A percentile compares a stretch with the other conserved stretches of the same genome.
These are phyloP conservation scores for Omphalotus guepiniiformis DNA, from an alignment of 768 basidiomycete species.

Conservation along the genomic window DNA sequence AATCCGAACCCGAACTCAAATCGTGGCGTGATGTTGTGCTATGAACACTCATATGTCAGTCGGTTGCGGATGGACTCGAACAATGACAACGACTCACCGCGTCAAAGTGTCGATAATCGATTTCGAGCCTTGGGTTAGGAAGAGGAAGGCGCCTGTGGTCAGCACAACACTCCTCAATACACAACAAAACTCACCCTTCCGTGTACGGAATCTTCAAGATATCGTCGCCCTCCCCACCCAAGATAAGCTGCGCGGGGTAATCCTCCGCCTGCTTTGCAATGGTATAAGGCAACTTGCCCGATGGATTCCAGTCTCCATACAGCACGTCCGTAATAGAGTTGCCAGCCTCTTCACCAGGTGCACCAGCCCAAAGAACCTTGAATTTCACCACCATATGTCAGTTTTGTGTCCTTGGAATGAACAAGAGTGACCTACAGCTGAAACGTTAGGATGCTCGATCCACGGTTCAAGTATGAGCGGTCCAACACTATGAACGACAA, in stretches of 20 bases:
- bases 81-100: constrained; percentile 39
- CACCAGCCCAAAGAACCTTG: constrained; percentile 61
- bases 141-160: constrained; percentile 3
- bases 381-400: not conserved
- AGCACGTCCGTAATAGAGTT: constrained; percentile 69
- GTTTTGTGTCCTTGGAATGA: constrained; percentile 13
- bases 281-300: constrained; percentile 68
- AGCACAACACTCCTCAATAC: not conserved
- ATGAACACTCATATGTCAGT: constrained; percentile 12
- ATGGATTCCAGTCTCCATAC: constrained; percentile 66
- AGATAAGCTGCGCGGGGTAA: constrained; percentile 49
- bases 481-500: constrained; percentile 61
- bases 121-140: constrained; percentile 56
- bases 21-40: constrained; percentile 71
- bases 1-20: constrained; percentile 91
- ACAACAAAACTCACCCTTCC: constrained; percentile 48
- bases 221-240: constrained; percentile 22
- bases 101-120: constrained; percentile 75
- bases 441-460: constrained; percentile 71
- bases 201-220: constrained; percentile 54
- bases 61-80: not conserved
- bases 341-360: constrained; percentile 67
- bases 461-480: constrained; percentile 59
- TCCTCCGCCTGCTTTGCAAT: constrained; percentile 59
- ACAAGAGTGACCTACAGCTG: constrained; percentile 44